Conservation (phyloP, 2,329 filamentous ascomycete species). For the Bretziella fagacearum region DNA sequence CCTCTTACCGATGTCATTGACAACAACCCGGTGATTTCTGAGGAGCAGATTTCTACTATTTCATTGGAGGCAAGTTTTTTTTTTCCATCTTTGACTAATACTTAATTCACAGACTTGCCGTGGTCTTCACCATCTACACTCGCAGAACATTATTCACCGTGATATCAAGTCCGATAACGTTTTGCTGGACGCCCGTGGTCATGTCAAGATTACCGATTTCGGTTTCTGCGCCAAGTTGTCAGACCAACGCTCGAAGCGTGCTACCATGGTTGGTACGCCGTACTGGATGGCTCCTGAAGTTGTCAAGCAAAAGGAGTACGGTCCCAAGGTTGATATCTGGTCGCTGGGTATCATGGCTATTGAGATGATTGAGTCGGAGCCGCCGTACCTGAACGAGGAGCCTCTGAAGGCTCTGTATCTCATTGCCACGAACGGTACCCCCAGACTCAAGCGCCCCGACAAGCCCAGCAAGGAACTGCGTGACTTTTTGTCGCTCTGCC, state of each 20-base stretch:
- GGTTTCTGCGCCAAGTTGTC: slow-evolving; percentile 98
- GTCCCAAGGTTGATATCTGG: slow-evolving; percentile 97
- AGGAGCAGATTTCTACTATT: slow-evolving; percentile 95
- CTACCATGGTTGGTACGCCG: slow-evolving; percentile 96
- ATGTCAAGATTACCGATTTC: slow-evolving; percentile 98
- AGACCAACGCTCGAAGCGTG: slow-evolving; percentile 89
- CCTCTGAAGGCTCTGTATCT: slow-evolving; percentile 93
- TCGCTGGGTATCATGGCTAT: slow-evolving; percentile 98
- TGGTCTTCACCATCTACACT: slow-evolving; percentile 83
- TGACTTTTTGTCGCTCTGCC: slow-evolving; percentile 86
- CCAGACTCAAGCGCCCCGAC: slow-evolving; percentile 92
- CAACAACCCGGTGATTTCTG: slow-evolving; percentile 83
- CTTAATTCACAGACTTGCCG: slow-evolving; percentile 58
- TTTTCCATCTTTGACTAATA: slow-evolving; percentile 17
- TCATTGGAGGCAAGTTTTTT: slow-evolving; percentile 60
- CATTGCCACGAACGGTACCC: slow-evolving; percentile 95
- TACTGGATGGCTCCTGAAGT: slow-evolving; percentile 99
- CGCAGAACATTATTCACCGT: slow-evolving; percentile 93
- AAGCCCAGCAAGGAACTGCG: slow-evolving; percentile 96
- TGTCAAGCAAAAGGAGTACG: slow-evolving; percentile 98
- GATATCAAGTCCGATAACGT: slow-evolving; percentile 99
- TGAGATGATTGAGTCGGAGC: slow-evolving; percentile 98
- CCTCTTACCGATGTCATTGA: slow-evolving; percentile 97
- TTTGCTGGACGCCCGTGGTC: slow-evolving; percentile 78
- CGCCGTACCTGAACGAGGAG: slow-evolving; percentile 94